phyloP scores from a whole-genome alignment of 768 basidiomycete genomes.

The Termitomyces sp. region DNA sequence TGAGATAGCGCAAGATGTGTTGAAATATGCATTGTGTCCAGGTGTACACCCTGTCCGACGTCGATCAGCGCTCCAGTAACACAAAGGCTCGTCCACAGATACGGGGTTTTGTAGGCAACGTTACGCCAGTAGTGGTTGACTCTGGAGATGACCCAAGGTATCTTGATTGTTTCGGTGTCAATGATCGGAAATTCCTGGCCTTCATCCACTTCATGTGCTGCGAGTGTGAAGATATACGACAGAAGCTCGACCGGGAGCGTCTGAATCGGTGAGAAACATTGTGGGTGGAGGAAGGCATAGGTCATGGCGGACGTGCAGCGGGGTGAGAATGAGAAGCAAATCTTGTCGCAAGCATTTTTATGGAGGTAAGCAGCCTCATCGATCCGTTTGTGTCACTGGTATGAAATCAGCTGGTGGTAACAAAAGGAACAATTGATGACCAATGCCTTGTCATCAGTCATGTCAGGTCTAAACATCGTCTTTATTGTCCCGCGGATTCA shows the following conservation, averaged over 20 bases:
- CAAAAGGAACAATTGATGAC: slow-evolving; percentile 28
- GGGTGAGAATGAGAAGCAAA: neutral
- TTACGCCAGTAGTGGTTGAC: slow-evolving; percentile 50
- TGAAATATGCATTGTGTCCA: slow-evolving; percentile 33
- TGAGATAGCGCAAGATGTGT: slow-evolving; percentile 42
- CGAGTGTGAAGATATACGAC: slow-evolving; percentile 49
- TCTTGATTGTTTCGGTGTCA: slow-evolving; percentile 33
- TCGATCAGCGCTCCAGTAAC: slow-evolving; percentile 36
- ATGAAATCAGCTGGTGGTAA: slow-evolving; percentile 21
- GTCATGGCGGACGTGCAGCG: neutral
- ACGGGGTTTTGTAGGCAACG: slow-evolving; percentile 42
- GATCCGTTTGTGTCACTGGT: slow-evolving; percentile 21
- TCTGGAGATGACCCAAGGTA: slow-evolving; percentile 40
- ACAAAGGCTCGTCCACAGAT: slow-evolving; percentile 52
- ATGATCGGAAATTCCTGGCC: slow-evolving; percentile 24
- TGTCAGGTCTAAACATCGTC: slow-evolving; percentile 15
- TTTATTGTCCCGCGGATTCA: slow-evolving; percentile 14
- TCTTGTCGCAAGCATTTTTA: slow-evolving; percentile 15
- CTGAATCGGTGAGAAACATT: slow-evolving; percentile 24
- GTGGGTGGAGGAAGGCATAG: neutral
- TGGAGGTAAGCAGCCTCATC: slow-evolving; percentile 20
- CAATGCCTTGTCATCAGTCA: slow-evolving; percentile 16
- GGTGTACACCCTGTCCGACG: neutral
- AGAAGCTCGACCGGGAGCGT: slow-evolving; percentile 52
- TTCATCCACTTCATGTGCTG: slow-evolving; percentile 26